These are phyloP conservation scores for Trichoderma aggressivum DNA, from an alignment of 2,329 filamentous ascomycete species.

Conservation along the genomic window DNA sequence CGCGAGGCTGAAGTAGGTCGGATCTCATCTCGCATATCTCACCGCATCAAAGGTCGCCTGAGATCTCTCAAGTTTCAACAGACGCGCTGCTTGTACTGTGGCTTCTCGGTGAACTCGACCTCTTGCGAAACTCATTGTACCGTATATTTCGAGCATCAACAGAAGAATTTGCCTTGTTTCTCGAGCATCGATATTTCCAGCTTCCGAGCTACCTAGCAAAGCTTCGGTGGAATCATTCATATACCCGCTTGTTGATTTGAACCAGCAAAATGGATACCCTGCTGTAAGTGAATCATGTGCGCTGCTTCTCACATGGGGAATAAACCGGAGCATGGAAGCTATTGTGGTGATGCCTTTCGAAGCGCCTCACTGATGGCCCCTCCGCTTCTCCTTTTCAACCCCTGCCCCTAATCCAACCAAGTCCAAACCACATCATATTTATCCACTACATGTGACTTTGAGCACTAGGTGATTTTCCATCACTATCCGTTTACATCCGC, in stretches of 20 bases:
- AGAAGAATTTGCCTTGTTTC: background rate
- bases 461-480: background rate
- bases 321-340: background rate
- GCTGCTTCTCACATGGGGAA: background rate
- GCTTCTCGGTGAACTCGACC: background rate
- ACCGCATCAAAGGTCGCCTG: background rate
- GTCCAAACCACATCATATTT: background rate
- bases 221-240: background rate
- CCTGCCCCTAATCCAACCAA: background rate
- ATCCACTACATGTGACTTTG: background rate
- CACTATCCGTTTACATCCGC: background rate
- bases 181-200: background rate
- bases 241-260: background rate
- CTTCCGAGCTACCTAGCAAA: background rate
- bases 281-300: slow-evolving; percentile 26
- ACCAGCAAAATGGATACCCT: slow-evolving; percentile 29
- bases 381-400: background rate
- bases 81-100: background rate
- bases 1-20: slow-evolving; percentile 6
- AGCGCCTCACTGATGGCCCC: background rate
- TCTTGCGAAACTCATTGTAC: background rate
- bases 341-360: background rate
- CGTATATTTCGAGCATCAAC: background rate
- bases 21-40: slow-evolving; percentile 6
- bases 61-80: background rate